Conservation (phyloP, 2,329 filamentous ascomycete genomes). For the Alternaria postmessia region DNA sequence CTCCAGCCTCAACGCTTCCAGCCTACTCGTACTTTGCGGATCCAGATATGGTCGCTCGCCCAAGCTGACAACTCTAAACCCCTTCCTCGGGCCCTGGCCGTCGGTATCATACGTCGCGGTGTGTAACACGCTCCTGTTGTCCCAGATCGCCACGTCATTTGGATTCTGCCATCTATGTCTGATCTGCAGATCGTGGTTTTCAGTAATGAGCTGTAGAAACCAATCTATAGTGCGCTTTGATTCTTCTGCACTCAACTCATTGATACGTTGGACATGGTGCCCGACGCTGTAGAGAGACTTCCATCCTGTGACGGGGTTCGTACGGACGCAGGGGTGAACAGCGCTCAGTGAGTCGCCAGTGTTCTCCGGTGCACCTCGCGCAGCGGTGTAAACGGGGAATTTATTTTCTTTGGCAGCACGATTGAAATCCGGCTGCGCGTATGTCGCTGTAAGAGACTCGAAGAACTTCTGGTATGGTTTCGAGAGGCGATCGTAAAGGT, state of each 20-base stretch:
- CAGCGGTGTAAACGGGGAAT: conserved; percentile 58
- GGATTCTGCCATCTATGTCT: conserved; percentile 59
- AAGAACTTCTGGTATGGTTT: conserved; percentile 60
- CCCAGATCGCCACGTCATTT: conserved; percentile 67
- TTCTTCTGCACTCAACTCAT: conserved; percentile 56
- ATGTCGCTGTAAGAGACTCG: conserved; percentile 57
- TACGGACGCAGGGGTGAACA: conserved; percentile 65
- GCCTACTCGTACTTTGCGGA: conserved; percentile 58
- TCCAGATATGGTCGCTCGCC: conserved; percentile 67
- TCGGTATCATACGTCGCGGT: conserved; percentile 70
- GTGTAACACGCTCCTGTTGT: conserved; percentile 67
- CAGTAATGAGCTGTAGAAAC: conserved; percentile 53
- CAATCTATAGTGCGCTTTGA: conserved; percentile 53
- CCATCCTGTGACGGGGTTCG: conserved; percentile 51
- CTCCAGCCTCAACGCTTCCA: conserved; percentile 40
- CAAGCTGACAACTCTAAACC: conserved; percentile 64
- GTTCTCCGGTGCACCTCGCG: conserved; percentile 64
- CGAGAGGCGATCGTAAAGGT: conserved; percentile 61
- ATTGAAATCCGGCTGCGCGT: conserved; percentile 55
- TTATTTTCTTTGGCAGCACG: conserved; percentile 49
- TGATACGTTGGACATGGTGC: conserved; percentile 52
- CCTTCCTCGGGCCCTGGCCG: conserved; percentile 61
- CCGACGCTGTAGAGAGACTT: conserved; percentile 59
- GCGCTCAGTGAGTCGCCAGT: conserved; percentile 60
- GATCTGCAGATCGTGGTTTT: conserved; percentile 63